These are phyloP conservation scores for Phytopythium aichiense DNA, from an alignment of 352 stramenopile species.

Conservation along the genomic window DNA sequence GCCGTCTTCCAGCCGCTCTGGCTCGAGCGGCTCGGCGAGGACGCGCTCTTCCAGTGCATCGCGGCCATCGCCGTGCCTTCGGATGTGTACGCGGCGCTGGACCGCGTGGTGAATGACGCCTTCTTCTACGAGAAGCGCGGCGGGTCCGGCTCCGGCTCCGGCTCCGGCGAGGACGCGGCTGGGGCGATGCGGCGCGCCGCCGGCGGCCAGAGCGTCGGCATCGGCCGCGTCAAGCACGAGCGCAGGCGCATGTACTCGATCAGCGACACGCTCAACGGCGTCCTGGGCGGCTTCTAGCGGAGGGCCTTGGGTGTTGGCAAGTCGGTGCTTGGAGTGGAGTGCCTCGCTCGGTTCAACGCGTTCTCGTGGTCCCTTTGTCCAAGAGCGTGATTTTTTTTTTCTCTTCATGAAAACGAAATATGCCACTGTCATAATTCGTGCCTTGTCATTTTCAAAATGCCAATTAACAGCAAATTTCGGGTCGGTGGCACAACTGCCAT, in stretches of 20 bases:
- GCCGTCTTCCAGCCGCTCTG: conserved; percentile 60
- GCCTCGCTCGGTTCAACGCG: too few relatives aligned
- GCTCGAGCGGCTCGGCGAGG: conserved; percentile 51
- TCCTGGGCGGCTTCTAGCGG: conserved; percentile 59
- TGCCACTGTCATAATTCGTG: too few relatives aligned
- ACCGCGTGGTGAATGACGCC: conserved; percentile 78
- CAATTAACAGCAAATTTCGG: too few relatives aligned
- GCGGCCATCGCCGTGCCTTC: conserved; percentile 55
- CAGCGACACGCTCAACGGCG: conserved; percentile 69
- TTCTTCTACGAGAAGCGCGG: conserved; percentile 82
- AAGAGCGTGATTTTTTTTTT: too few relatives aligned
- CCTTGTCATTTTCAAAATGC: too few relatives aligned
- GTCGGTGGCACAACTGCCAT: too few relatives aligned
- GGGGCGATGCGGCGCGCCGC: conserved; percentile 21
- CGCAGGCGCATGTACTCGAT: conserved; percentile 72
- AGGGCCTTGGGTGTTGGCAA: too few relatives aligned
- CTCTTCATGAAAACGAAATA: too few relatives aligned
- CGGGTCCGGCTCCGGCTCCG: too few relatives aligned
- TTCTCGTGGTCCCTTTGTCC: too few relatives aligned
- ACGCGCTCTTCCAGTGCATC: conserved; percentile 68
- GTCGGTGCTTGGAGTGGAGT: too few relatives aligned
- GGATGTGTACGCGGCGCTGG: conserved; percentile 62
- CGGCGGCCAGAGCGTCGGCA: conserved; percentile 61
- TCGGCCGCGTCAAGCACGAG: conserved; percentile 65
- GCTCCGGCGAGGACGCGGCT: conserved; percentile 14